These are phyloP conservation scores for Podospora pseudocomata DNA, from an alignment of 495 filamentous ascomycete genomes.

Conservation along the genomic window DNA sequence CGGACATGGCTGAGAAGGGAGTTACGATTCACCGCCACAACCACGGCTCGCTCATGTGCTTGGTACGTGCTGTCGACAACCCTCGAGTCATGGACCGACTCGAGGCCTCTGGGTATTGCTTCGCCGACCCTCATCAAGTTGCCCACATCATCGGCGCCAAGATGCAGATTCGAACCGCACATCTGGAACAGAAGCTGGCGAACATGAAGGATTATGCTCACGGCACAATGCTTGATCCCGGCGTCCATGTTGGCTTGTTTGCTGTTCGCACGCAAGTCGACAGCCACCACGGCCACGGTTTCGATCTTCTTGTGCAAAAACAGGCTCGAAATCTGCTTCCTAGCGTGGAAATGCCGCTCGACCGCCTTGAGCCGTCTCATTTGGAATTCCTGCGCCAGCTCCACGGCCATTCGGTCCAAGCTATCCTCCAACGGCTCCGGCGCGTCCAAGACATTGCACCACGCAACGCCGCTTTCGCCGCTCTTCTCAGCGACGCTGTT, in stretches of 20 bases:
- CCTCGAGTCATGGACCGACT: constrained; percentile 50
- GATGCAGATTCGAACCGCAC: constrained; percentile 63
- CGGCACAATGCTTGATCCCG: constrained; percentile 54
- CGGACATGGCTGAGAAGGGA: constrained; percentile 30
- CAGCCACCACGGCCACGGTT: constrained; percentile 52
- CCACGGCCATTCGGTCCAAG: constrained; percentile 54
- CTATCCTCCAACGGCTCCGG: constrained; percentile 48
- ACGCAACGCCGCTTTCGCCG: constrained; percentile 31
- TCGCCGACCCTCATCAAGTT: constrained; percentile 68
- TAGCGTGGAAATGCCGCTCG: constrained; percentile 54
- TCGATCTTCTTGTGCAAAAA: constrained; percentile 69
- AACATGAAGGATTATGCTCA: constrained; percentile 60
- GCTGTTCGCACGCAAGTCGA: constrained; percentile 64
- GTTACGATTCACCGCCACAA: constrained; percentile 40
- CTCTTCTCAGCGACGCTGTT: constrained; percentile 35
- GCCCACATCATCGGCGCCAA: constrained; percentile 59
- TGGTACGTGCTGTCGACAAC: constrained; percentile 62
- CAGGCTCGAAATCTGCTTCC: constrained; percentile 65
- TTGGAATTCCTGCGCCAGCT: constrained; percentile 53
- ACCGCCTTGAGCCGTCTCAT: constrained; percentile 57
- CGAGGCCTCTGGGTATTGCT: constrained; percentile 70
- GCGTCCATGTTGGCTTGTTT: constrained; percentile 74
- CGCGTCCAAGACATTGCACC: constrained; percentile 30
- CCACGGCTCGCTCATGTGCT: constrained; percentile 73
- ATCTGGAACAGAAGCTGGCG: constrained; percentile 53